phyloP scores from a whole-genome alignment of 352 stramenopile genomes.

The Thraustochytrium sp. region DNA sequence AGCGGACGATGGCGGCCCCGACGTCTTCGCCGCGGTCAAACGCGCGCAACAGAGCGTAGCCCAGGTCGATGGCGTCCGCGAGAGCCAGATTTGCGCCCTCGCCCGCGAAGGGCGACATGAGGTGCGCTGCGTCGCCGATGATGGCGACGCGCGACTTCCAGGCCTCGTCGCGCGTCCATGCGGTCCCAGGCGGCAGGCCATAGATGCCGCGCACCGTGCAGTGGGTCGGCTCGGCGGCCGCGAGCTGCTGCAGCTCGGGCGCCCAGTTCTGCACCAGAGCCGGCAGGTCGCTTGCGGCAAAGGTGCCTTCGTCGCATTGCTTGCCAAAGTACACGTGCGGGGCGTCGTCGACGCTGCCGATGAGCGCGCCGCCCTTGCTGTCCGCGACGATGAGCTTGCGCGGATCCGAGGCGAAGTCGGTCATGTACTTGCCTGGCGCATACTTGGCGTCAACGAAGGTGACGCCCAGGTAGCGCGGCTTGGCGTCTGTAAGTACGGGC shows the following conservation, averaged over 20 bases:
- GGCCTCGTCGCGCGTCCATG: background rate
- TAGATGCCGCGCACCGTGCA: background rate
- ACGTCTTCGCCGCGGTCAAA: background rate
- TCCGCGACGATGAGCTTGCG: background rate
- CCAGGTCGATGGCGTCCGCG: constrained; percentile 47
- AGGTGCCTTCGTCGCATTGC: background rate
- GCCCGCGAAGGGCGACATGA: constrained; percentile 53
- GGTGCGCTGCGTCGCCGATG: constrained; percentile 52
- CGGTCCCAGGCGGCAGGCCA: background rate
- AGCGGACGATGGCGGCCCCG: background rate
- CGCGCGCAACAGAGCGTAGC: background rate
- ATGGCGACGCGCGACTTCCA: constrained; percentile 46
- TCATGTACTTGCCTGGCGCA: background rate
- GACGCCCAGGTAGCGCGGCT: background rate
- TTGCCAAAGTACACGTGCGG: constrained; percentile 34
- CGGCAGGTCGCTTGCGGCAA: background rate
- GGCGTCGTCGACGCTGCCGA: background rate
- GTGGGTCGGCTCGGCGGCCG: background rate
- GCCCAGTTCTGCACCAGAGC: background rate
- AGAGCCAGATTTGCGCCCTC: constrained; percentile 53
- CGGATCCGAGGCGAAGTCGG: background rate
- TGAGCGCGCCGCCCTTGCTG: background rate
- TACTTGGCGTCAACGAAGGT: background rate
- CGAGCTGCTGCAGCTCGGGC: background rate
- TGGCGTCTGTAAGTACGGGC: background rate